These are phyloP conservation scores for Bacterosira constricta DNA, from an alignment of 108 stramenopile species.

Conservation along the genomic window DNA sequence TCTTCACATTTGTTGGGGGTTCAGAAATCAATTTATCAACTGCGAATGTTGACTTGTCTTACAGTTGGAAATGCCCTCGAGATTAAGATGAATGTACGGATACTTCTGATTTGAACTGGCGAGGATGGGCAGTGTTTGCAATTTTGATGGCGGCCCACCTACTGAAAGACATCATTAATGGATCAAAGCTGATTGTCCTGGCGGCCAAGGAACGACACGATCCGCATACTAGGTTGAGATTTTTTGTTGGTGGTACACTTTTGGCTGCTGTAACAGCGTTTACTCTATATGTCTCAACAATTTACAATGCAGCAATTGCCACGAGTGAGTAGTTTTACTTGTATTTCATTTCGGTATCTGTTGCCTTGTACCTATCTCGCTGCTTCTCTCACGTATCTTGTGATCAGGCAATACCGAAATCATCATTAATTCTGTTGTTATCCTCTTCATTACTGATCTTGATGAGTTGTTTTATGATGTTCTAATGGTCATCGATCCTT, in stretches of 20 bases:
- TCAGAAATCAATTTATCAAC: not conserved
- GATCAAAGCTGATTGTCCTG: conserved; percentile 4
- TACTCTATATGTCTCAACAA: conserved; percentile 3
- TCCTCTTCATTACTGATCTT: conserved; percentile 10
- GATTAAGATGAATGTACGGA: not conserved
- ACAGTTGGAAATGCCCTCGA: conserved; percentile 13
- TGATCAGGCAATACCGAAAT: conserved; percentile 12
- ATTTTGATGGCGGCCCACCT: conserved; percentile 11
- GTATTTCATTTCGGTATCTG: too few relatives aligned
- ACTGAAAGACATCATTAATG: conserved; percentile 4
- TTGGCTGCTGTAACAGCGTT: not conserved
- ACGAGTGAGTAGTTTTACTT: not conserved
- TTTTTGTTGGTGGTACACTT: not conserved
- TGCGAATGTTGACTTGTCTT: not conserved
- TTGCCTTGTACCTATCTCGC: too few relatives aligned
- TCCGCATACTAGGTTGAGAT: not conserved
- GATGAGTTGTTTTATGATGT: conserved; percentile 12
- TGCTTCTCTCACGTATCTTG: too few relatives aligned
- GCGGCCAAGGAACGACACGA: conserved; percentile 1
- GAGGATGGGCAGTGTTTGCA: conserved; percentile 8
- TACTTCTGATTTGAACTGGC: not conserved
- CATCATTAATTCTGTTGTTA: conserved; percentile 9
- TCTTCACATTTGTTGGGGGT: not conserved
- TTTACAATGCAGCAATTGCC: conserved; percentile 19
- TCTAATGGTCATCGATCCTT: not conserved